These are phyloP conservation scores for Saxispiralis lemnorum DNA, from an alignment of 495 filamentous ascomycete genomes.

Conservation along the genomic window DNA sequence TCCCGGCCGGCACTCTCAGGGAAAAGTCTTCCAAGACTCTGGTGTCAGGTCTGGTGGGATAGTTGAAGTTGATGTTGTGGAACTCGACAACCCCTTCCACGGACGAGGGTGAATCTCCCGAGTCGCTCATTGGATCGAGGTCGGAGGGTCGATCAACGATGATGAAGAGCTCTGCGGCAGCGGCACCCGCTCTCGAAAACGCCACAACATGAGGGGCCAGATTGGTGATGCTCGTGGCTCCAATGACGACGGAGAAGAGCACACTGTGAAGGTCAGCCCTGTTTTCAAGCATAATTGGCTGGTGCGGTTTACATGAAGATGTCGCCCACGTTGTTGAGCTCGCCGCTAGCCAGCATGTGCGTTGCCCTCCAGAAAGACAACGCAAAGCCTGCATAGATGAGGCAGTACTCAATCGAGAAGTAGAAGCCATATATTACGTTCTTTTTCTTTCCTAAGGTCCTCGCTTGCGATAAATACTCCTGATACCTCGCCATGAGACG, in stretches of 20 bases:
- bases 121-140: conserved; percentile 20
- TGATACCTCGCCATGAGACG: conserved; percentile 11
- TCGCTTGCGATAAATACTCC: conserved; percentile 5
- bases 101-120: conserved; percentile 12
- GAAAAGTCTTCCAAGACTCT: conserved; percentile 15
- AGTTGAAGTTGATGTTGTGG: conserved; percentile 16
- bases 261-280: conserved; percentile 6
- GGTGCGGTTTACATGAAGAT: conserved; percentile 13
- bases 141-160: conserved; percentile 22
- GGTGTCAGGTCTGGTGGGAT: conserved; percentile 16
- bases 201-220: conserved; percentile 10
- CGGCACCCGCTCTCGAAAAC: conserved; percentile 24
- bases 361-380: conserved; percentile 16
- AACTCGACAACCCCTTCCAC: conserved; percentile 18
- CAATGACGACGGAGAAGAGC: conserved; percentile 8
- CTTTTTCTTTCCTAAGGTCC: conserved; percentile 12
- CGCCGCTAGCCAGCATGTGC: conserved; percentile 9
- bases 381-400: conserved; percentile 7
- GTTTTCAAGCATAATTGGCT: background rate
- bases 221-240: conserved; percentile 5
- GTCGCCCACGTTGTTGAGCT: conserved; percentile 9
- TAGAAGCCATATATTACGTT: conserved; percentile 8
- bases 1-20: conserved; percentile 15
- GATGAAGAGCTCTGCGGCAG: conserved; percentile 25
- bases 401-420: conserved; percentile 11